phyloP scores from a whole-genome alignment of 225 moss, liverwort and hornwort genomes.

The Asterella californica region DNA sequence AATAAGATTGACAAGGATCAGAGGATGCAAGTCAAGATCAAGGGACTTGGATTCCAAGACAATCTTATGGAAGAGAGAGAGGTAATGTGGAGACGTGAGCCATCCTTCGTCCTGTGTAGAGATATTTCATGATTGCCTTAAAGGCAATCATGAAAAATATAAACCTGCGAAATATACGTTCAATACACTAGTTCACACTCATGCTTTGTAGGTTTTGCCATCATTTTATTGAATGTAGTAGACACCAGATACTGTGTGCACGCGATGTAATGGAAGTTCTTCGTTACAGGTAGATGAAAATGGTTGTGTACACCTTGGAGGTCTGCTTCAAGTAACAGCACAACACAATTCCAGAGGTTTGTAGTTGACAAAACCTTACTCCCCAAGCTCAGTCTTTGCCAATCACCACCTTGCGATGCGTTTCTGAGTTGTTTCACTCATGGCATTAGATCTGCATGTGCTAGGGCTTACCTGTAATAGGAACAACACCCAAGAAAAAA shows the following conservation, averaged over 20 bases:
- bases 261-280: background rate
- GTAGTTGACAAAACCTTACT: background rate
- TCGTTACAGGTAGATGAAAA: conserved; percentile 42
- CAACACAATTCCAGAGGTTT: conserved; percentile 52
- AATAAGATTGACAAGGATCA: conserved; percentile 54
- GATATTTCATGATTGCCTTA: background rate
- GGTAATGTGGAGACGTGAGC: conserved; percentile 26
- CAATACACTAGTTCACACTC: no score
- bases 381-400: background rate
- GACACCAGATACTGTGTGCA: no score
- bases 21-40: conserved; percentile 39
- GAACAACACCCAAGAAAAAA: background rate
- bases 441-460: no score
- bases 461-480: no score
- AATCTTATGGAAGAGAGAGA: conserved; percentile 31
- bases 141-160: background rate
- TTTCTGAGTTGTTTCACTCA: background rate
- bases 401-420: background rate
- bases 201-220: background rate
- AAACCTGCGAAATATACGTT: no score
- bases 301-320: conserved; percentile 54
- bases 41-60: conserved; percentile 54
- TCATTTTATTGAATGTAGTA: background rate
- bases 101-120: background rate
- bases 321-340: conserved; percentile 49